Evolutionary conservation across 1,284 basidiomycete species (phyloP), one percentile per base, ranked within the genome.

Genomic region (Volvariella volvacea): DNA sequence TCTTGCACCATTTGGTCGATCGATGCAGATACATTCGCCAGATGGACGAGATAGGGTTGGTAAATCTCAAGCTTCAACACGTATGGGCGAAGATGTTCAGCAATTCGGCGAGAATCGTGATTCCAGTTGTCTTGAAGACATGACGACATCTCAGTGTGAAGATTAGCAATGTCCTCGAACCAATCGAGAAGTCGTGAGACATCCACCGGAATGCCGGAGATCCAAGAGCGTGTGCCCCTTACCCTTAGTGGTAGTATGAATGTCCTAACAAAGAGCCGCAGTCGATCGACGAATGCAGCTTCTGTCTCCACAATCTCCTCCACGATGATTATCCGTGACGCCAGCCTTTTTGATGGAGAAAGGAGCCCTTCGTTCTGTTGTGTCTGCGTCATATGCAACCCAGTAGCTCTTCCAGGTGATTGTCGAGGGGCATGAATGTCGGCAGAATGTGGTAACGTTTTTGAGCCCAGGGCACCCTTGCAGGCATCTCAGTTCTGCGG

Each of bases 161-260:
- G 66, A 47, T 83, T 80, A 10, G 83, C 68, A 48, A 95, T 88
- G 51, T 88, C 86, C 53, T 92, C 89, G 39, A 93, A 66, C 78
- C 85, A 88, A 59, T 92, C 89, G 50, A 94, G 81, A 21, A 92
- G 68, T 14, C 79, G 74, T 3, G 80, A 73, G 6, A 90, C 70
- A 22, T 78, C 73, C 0, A 66, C 50, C 0, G 90, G 88, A 15
- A 94, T 73, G 14, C 90, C 91, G 2, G 76, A 65, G 32, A 94
- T 82, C 88, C 91, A 94, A 2, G 68, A 55, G 48, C 71, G 72
- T 34, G 73, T 78, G 43, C 86, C 76, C 52, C 80, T 73, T 2
- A 78, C 70, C 7, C 88, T 80, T 3, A 95, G 70, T 0, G 92
- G 91, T 3, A 79, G 65, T 20, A 89, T 76, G 56, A 92, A 92